Base-by-base conservation (phyloP, 202 grass and related monocot species). In the Carex arenaria region DNA sequence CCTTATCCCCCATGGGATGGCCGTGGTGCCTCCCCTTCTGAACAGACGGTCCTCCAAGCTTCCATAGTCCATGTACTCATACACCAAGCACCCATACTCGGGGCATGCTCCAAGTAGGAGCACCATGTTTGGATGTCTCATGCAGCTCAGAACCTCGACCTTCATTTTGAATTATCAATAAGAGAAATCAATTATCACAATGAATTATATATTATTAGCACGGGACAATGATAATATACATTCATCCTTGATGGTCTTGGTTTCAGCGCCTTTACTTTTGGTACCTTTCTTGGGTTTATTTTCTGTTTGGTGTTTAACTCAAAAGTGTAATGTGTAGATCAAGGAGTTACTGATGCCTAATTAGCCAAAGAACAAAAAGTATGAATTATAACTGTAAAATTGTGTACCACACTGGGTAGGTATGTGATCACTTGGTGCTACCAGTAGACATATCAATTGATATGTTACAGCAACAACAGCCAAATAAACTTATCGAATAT, bases 71-170 rank as follows among this genome's bases (percentile, higher is more conserved):
- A 98, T 98, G 90, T 94, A 88, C 78, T 98, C 92, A 1, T 98
- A 98, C 5, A 98, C 90, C 57, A 98, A 72, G 64, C 92, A 94
- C 1, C 92, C 95, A 4, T 90, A 98, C 81, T 95, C 92, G 2
- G 95, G 92, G 71, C 95, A 95, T 11, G 93, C 95, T 79, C 95
- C 95, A 9, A 98, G 93, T 28, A 98, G 38, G 43, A 98, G 66
- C 32, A 98, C 92, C 95, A 98, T 95, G 78, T 95, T 95, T 84
- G 95, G 95, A 78, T 95, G 95, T 80, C 95, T 84, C 80, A 95
- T 92, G 76, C 86, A 86, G 86, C 92, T 95, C 70, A 98, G 85
- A 14, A 98, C 87, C 86, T 95, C 92, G 9, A 94, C 87, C 92
- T 97, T 82, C 22, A 83, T 34, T 57, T 28, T 38, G 2, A 70